Evolutionary conservation across 2,329 filamentous ascomycete genomes (phyloP).

Genomic region (Monosporascus sp.): DNA sequence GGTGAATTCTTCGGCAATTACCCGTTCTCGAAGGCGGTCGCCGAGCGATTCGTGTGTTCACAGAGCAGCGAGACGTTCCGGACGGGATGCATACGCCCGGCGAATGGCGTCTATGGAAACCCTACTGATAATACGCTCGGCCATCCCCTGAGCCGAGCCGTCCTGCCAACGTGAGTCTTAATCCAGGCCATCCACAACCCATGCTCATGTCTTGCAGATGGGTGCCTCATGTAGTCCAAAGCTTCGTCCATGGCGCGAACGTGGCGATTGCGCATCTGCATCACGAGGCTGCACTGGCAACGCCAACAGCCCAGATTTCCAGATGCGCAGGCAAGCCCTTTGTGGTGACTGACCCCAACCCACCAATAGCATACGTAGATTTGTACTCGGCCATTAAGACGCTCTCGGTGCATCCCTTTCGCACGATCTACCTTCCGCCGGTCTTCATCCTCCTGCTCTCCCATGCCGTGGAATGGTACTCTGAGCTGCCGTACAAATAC

Average conservation of each 20-base stretch:
- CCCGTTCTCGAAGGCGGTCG: conserved; percentile 44
- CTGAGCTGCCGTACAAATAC: conserved; percentile 22
- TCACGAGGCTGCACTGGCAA: conserved; percentile 33
- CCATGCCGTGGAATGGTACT: conserved; percentile 32
- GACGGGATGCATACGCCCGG: conserved; percentile 47
- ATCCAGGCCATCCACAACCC: neutral
- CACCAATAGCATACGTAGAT: conserved; percentile 33
- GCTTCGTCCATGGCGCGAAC: conserved; percentile 37
- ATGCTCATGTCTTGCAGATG: conserved; percentile 23
- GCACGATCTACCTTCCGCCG: conserved; percentile 25
- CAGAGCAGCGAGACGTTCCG: conserved; percentile 34
- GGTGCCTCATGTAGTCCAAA: conserved; percentile 33
- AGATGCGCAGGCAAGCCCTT: conserved; percentile 35
- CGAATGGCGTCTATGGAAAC: conserved; percentile 48
- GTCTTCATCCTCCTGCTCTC: conserved; percentile 31
- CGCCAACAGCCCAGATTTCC: conserved; percentile 13
- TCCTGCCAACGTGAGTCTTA: conserved; percentile 38
- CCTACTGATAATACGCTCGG: conserved; percentile 42
- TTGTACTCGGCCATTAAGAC: conserved; percentile 29
- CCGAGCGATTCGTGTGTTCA: conserved; percentile 44
- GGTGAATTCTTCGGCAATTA: conserved; percentile 46
- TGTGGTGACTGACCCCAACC: conserved; percentile 37
- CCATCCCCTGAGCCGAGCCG: conserved; percentile 31
- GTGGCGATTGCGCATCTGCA: conserved; percentile 36
- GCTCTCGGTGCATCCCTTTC: conserved; percentile 32